phyloP scores from a whole-genome alignment of 164 flowering plant species.

The Magnolia kwangsiensis region DNA sequence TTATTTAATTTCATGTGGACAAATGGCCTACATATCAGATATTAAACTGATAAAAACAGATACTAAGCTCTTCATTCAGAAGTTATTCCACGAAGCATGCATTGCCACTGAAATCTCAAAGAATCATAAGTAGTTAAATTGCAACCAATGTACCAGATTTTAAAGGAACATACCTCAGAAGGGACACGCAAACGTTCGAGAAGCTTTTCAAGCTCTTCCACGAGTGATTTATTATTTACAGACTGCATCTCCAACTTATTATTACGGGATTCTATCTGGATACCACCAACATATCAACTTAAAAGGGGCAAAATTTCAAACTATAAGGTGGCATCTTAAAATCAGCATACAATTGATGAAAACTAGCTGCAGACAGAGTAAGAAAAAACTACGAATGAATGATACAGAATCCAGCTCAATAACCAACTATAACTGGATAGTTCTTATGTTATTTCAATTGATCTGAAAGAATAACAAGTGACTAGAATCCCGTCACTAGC shows the following conservation, averaged over 20 bases:
- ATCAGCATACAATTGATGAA: background rate
- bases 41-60: too few relatives aligned
- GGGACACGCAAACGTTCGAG: conserved; percentile 81
- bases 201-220: conserved; percentile 93
- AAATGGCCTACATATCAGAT: too few relatives aligned
- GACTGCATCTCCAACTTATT: conserved; percentile 98
- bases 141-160: conserved; percentile 5
- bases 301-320: background rate
- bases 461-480: background rate
- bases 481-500: too few relatives aligned
- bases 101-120: conserved; percentile 1
- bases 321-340: background rate
- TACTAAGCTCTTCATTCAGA: background rate
- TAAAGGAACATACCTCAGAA: conserved; percentile 64
- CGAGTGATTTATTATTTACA: conserved; percentile 79
- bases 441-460: background rate
- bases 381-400: background rate
- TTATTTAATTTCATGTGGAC: too few relatives aligned
- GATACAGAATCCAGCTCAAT: background rate
- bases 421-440: background rate
- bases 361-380: background rate
- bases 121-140: too few relatives aligned
- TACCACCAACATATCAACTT: conserved; percentile 5
- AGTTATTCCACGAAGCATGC: background rate
- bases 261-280: conserved; percentile 95